These are phyloP conservation scores for Letharia lupina DNA, from an alignment of 495 filamentous ascomycete genomes.

Conservation along the genomic window DNA sequence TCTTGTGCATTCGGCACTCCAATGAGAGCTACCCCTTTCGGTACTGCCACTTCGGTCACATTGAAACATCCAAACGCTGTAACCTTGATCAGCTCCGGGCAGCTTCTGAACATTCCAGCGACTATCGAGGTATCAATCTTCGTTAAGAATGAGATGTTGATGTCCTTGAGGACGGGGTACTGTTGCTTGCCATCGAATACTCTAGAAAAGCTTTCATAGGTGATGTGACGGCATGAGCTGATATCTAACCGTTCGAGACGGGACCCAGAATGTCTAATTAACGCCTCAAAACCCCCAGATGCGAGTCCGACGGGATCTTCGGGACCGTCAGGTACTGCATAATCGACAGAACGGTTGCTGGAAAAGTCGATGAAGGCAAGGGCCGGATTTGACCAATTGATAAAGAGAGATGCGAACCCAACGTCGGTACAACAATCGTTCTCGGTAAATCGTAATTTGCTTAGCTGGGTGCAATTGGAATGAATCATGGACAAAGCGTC, in stretches of 20 bases:
- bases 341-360: conserved; percentile 64
- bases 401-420: conserved; percentile 63
- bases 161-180: conserved; percentile 57
- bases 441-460: conserved; percentile 68
- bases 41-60: conserved; percentile 60
- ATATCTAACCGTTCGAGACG: conserved; percentile 58
- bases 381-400: conserved; percentile 60
- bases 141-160: conserved; percentile 74
- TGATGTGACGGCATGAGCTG: conserved; percentile 71
- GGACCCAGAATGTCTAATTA: conserved; percentile 76
- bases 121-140: conserved; percentile 66
- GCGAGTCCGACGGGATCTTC: conserved; percentile 56
- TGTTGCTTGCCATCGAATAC: conserved; percentile 50
- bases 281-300: conserved; percentile 59
- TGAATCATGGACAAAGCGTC: conserved; percentile 56
- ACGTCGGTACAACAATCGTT: conserved; percentile 67
- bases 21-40: conserved; percentile 64
- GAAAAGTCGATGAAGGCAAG: conserved; percentile 63
- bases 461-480: conserved; percentile 53
- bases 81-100: conserved; percentile 61
- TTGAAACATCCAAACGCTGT: conserved; percentile 82
- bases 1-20: conserved; percentile 64
- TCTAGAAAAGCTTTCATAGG: conserved; percentile 53
- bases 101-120: conserved; percentile 62
- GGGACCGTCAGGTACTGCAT: conserved; percentile 53